Evolutionary conservation across 2,329 filamentous ascomycete genomes (phyloP), one percentile per base, ranked within the genome.

Genomic region (Metarhizium sp.): DNA sequence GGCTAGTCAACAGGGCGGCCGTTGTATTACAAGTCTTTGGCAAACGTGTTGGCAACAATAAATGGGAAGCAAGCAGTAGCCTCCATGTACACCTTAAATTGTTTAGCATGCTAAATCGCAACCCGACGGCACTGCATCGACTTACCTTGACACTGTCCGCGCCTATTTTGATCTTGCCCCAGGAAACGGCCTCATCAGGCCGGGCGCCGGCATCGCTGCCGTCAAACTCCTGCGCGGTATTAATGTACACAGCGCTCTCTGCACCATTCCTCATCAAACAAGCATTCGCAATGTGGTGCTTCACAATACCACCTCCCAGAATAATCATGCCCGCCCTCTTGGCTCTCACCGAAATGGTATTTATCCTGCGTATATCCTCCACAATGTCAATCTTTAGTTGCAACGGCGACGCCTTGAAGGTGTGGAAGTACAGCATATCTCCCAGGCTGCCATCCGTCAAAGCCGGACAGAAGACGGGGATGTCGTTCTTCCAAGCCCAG

Each of bases 381-480:
- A 96, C 90, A 57, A 97, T 90, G 69, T 97, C 94, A 58, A 96
- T 83, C 55, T 86, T 84, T 46, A 99, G 78, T 70, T 92, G 88
- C 58, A 77, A 75, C 3, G 92, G 92, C 2, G 89, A 92, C 0
- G 89, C 74, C 69, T 92, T 94, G 81, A 91, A 99, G 1, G 92
- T 95, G 74, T 99, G 92, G 71, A 99, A 97, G 73, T 96, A 97
- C 45, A 99, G 78, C 94, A 99, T 99, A 70, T 99, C 94, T 5
- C 94, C 94, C 20, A 99, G 74, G 63, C 90, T 95, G 18, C 94
- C 94, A 66, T 99, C 94, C 0, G 94, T 99, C 63, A 99, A 76
- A 6, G 94, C 94, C 0, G 94, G 94, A 67, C 92, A 97, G 76
- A 99, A 99, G 16, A 99, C 87, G 1, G 94, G 94, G 56, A 99